Conservation (phyloP, 768 basidiomycete species). For the Tylopilus sp. region DNA sequence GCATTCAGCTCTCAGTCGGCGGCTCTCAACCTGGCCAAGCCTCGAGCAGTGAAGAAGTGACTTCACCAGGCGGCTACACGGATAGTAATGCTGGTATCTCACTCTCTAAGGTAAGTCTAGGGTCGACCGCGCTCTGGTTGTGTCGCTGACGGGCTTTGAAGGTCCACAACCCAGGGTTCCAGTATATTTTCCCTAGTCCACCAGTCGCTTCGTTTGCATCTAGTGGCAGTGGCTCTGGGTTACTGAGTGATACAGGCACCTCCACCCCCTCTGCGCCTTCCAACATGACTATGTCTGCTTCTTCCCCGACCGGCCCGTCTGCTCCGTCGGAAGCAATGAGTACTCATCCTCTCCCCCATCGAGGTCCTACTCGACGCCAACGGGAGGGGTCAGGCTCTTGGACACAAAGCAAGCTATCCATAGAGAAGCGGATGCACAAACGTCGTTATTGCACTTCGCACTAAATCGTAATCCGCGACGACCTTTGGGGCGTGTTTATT, state of each 20-base stretch:
- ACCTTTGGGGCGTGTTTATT: too few species aligned
- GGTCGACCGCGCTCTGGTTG: neutral
- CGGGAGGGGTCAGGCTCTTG: constrained; percentile 10
- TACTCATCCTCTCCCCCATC: neutral
- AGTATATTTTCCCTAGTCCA: constrained; percentile 54
- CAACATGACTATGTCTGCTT: neutral
- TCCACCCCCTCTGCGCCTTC: neutral
- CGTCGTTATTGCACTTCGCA: constrained; percentile 12
- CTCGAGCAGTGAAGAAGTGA: constrained; percentile 39
- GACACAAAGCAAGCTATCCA: constrained; percentile 10
- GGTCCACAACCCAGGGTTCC: constrained; percentile 27
- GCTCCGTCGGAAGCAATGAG: neutral
- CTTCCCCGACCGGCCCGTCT: neutral
- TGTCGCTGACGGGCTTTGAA: neutral
- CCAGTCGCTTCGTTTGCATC: constrained; percentile 37
- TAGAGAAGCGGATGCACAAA: constrained; percentile 15
- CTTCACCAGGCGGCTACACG: constrained; percentile 67
- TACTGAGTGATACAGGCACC: constrained; percentile 3
- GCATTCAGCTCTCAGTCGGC: constrained; percentile 26
- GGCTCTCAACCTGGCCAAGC: constrained; percentile 26
- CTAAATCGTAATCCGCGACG: constrained; percentile 4
- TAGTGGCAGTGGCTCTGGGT: constrained; percentile 7
- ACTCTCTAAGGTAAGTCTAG: constrained; percentile 38
- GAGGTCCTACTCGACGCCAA: neutral
- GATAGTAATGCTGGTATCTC: constrained; percentile 69